These are phyloP conservation scores for Linnemannia zychae DNA, from an alignment of 192 early-diverging fungal species.

Conservation along the genomic window DNA sequence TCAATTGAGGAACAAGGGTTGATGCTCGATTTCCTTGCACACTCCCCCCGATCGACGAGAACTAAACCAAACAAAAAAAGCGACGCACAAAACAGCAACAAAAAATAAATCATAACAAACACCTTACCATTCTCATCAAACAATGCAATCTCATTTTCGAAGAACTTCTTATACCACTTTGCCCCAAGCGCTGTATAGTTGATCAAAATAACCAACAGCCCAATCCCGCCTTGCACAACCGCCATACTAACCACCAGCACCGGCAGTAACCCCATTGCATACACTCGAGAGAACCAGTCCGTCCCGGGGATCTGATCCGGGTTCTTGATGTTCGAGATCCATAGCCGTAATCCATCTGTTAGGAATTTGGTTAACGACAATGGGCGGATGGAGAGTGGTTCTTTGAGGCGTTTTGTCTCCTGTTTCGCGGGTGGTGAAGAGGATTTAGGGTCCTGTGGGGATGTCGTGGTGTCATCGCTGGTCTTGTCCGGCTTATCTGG, in stretches of 20 bases:
- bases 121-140: conserved; percentile 51
- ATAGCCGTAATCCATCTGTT: conserved; percentile 23
- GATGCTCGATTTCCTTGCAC: no score
- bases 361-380: conserved; percentile 21
- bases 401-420: conserved; percentile 4
- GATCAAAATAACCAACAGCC: conserved; percentile 33
- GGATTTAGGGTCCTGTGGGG: not conserved
- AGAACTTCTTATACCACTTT: conserved; percentile 18
- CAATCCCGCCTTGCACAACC: conserved; percentile 31
- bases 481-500: not conserved
- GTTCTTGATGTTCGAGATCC: conserved; percentile 22
- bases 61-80: not conserved
- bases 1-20: no score
- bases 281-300: conserved; percentile 31
- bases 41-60: not conserved
- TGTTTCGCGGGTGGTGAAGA: not conserved
- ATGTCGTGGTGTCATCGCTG: not conserved
- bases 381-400: conserved; percentile 30
- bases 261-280: conserved; percentile 42
- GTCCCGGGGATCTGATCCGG: conserved; percentile 40
- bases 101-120: not conserved
- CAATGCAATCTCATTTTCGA: conserved; percentile 36
- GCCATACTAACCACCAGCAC: conserved; percentile 33
- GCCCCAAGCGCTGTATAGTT: conserved; percentile 25
- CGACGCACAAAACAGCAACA: not conserved